Conservation (phyloP, 345 rosid species). For the Salix viminalis region DNA sequence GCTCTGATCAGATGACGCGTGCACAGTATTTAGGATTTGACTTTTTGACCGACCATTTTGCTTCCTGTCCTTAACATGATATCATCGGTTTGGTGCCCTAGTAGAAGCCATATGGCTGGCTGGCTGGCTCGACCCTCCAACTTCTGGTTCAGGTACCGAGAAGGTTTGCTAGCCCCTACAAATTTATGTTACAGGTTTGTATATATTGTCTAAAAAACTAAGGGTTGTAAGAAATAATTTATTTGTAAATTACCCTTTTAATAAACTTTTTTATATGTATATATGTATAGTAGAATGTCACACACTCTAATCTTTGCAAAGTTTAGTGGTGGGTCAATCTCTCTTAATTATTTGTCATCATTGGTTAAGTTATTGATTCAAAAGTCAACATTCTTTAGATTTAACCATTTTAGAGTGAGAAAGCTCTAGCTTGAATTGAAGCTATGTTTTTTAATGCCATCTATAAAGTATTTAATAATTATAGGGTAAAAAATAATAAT, state of each 20-base stretch:
- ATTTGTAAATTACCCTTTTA: too few relatives aligned
- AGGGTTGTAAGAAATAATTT: neutral
- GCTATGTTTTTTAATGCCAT: too few relatives aligned
- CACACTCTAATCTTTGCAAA: neutral
- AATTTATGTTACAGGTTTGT: neutral
- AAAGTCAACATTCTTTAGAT: neutral
- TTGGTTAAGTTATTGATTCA: neutral
- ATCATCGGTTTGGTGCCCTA: neutral
- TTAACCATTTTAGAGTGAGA: neutral
- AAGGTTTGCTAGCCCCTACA: neutral
- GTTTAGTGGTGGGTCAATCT: neutral
- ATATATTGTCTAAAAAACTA: neutral
- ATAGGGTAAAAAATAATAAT: too few relatives aligned
- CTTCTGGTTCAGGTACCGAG: neutral
- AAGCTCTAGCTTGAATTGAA: neutral
- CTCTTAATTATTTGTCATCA: neutral
- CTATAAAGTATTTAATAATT: too few relatives aligned
- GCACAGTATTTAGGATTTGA: slow-evolving; percentile 8
- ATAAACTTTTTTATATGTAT: too few relatives aligned
- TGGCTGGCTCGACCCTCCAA: neutral
- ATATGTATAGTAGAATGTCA: neutral
- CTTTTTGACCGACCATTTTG: neutral
- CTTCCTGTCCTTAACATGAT: neutral
- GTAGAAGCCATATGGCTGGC: neutral
- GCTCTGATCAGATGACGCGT: slow-evolving; percentile 26